A percentile compares a stretch with the other conserved stretches of the same genome.
phyloP scores from a whole-genome alignment of 2,329 filamentous ascomycete species.

The Pseudogymnoascus sp. region DNA sequence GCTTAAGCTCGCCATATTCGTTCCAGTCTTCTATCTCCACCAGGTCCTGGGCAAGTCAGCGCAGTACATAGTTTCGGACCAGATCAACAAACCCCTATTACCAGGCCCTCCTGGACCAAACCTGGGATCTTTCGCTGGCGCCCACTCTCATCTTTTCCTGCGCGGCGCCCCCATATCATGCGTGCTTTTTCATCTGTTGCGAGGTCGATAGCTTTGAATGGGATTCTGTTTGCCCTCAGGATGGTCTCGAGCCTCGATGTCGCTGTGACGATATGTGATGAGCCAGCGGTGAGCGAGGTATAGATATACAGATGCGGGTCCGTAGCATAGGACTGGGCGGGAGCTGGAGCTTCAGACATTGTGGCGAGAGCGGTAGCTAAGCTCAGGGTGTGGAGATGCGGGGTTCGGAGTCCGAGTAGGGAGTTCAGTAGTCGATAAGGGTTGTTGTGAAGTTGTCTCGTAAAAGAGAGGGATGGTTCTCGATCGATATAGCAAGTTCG shows the following conservation, averaged over 20 bases:
- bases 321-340: constrained; percentile 30
- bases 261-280: constrained; percentile 91
- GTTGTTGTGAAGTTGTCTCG: neutral
- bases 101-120: constrained; percentile 76
- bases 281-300: constrained; percentile 91
- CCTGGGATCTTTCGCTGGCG: constrained; percentile 72
- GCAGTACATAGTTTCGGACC: neutral
- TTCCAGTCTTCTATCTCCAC: constrained; percentile 98
- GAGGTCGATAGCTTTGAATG: constrained; percentile 86
- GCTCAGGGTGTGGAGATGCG: neutral
- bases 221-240: constrained; percentile 85
- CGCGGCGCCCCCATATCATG: constrained; percentile 78
- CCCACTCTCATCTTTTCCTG: constrained; percentile 59
- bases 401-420: constrained; percentile 2
- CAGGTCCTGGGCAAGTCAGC: constrained; percentile 56
- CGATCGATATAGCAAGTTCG: neutral
- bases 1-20: constrained; percentile 90
- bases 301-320: constrained; percentile 83
- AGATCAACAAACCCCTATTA: constrained; percentile 65
- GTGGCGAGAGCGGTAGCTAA: neutral
- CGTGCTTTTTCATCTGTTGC: constrained; percentile 83
- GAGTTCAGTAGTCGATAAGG: neutral
- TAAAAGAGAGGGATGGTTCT: neutral
- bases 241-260: constrained; percentile 95
- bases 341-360: constrained; percentile 25